Conservation (phyloP, 441 rosid species). For the Flueggea neowawraea region DNA sequence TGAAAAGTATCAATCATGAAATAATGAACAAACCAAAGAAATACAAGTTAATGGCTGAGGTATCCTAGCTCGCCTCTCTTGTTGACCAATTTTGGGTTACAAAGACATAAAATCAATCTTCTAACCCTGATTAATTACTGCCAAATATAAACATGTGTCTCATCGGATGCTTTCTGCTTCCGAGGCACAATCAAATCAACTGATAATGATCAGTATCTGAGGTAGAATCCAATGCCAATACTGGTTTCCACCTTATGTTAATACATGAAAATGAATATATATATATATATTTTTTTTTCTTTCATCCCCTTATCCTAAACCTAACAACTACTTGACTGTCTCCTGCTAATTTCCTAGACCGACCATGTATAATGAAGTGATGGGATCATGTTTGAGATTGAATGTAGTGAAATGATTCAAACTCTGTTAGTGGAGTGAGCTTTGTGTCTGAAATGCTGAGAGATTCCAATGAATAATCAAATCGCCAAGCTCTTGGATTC, state of each 20-base stretch:
- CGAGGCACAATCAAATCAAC: slow-evolving; percentile 34
- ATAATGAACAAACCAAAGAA: slow-evolving; percentile 25
- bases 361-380: slow-evolving; percentile 23
- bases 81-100: slow-evolving; percentile 42
- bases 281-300: too few relatives aligned
- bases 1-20: slow-evolving; percentile 27
- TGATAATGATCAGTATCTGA: slow-evolving; percentile 25
- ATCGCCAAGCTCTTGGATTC: slow-evolving; percentile 22
- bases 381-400: slow-evolving; percentile 13
- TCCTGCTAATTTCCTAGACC: slow-evolving; percentile 21
- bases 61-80: slow-evolving; percentile 27
- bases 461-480: slow-evolving; percentile 14
- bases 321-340: slow-evolving; percentile 26
- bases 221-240: slow-evolving; percentile 58
- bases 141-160: slow-evolving; percentile 26
- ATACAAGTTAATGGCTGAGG: slow-evolving; percentile 40
- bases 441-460: slow-evolving; percentile 15
- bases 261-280: slow-evolving; percentile 39
- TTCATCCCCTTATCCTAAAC: slow-evolving; percentile 18
- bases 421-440: slow-evolving; percentile 30
- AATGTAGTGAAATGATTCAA: slow-evolving; percentile 18
- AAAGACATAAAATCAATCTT: slow-evolving; percentile 69
- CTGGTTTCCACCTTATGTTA: slow-evolving; percentile 36
- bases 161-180: slow-evolving; percentile 55
- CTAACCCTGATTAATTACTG: slow-evolving; percentile 43